Evolutionary conservation across 31 red algal species (phyloP).

Genomic region (Odonthalia washingtoniensis): DNA sequence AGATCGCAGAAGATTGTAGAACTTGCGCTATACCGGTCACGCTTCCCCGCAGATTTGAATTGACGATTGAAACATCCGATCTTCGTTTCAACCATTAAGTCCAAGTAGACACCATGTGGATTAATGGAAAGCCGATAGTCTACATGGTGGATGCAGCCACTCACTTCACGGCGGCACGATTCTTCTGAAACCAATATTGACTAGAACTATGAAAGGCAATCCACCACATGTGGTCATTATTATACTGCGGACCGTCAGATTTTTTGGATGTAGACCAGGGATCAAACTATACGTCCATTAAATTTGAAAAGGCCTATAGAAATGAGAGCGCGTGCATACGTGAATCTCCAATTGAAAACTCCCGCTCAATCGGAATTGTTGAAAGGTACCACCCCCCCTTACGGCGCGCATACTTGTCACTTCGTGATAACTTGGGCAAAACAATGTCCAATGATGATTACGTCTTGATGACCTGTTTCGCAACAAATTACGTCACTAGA

Average conservation of each 20-base stretch:
- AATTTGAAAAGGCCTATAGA: not conserved
- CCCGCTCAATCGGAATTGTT: conserved; percentile 16
- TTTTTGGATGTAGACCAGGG: not conserved
- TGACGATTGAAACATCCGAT: not conserved
- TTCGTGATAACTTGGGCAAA: not conserved
- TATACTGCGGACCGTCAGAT: not conserved
- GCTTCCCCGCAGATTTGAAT: not conserved
- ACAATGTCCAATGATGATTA: not conserved
- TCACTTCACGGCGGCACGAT: not conserved
- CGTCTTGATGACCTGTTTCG: conserved; percentile 14
- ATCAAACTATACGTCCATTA: not conserved
- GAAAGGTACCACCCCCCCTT: conserved; percentile 36
- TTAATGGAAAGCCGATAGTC: not conserved
- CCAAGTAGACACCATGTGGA: not conserved
- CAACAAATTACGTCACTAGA: conserved; percentile 23
- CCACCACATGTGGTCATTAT: not conserved
- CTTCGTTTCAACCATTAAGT: not conserved
- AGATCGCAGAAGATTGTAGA: too few relatives aligned
- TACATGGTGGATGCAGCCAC: not conserved
- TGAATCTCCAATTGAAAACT: conserved; percentile 41
- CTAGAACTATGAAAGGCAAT: not conserved
- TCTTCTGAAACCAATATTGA: not conserved
- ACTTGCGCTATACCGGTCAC: too few relatives aligned
- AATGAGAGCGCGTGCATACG: not conserved
- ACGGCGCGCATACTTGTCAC: conserved; percentile 10